These are phyloP conservation scores for Myriangium duriaei DNA, from an alignment of 2,329 filamentous ascomycete genomes.

Conservation along the genomic window DNA sequence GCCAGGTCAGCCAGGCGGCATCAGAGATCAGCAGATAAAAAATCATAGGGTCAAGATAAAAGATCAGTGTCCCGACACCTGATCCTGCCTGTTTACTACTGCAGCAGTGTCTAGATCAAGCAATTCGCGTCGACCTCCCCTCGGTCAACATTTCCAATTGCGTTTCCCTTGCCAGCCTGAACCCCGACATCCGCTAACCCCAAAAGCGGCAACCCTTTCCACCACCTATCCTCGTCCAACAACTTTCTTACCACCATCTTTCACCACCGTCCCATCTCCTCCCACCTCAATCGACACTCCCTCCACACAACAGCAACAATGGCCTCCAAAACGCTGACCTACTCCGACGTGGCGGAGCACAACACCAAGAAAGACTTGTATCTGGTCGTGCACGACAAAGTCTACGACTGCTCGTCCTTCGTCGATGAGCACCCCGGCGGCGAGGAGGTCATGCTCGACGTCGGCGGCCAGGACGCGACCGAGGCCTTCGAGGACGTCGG, in stretches of 20 bases:
- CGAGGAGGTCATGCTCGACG: slow-evolving; percentile 94
- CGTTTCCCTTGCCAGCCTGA: too few relatives aligned
- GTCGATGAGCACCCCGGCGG: slow-evolving; percentile 98
- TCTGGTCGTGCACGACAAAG: slow-evolving; percentile 88
- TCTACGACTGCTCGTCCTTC: slow-evolving; percentile 83
- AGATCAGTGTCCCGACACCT: too few relatives aligned
- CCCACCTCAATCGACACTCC: background rate
- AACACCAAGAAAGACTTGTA: slow-evolving; percentile 89
- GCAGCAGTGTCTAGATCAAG: too few relatives aligned
- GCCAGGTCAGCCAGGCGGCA: too few relatives aligned
- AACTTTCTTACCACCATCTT: background rate
- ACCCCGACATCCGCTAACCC: too few relatives aligned
- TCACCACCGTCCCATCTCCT: background rate
- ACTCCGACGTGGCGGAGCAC: slow-evolving; percentile 71
- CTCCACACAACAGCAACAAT: slow-evolving; percentile 21
- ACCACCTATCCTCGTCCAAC: too few relatives aligned
- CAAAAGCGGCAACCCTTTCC: too few relatives aligned
- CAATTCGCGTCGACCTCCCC: too few relatives aligned
- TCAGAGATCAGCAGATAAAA: too few relatives aligned
- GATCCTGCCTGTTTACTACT: too few relatives aligned
- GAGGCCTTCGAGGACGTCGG: slow-evolving; percentile 99
- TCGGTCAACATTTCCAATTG: too few relatives aligned
- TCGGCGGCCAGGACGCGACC: slow-evolving; percentile 88
- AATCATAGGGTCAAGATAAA: too few relatives aligned
- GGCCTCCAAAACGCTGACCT: slow-evolving; percentile 54